Base-by-base conservation (phyloP, 2,329 filamentous ascomycete species). In the Colletotrichum karsti region DNA sequence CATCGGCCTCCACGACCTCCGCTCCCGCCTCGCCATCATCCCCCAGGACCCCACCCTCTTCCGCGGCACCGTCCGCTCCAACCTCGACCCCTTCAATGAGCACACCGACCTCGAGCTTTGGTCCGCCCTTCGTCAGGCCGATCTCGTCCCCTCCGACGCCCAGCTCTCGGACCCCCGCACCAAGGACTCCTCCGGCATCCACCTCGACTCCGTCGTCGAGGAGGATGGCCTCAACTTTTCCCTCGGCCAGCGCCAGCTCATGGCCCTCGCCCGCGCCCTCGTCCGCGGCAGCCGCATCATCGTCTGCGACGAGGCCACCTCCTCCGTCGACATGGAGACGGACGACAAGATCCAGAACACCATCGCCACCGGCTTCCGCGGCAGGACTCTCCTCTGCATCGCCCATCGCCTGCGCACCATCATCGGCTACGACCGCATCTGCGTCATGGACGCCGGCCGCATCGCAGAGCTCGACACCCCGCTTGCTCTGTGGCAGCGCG, bases 201-300 rank as follows among this genome's bases (percentile, higher is more conserved):
- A 94, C 71, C 91, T 99, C 22, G 95, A 98, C 79, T 92, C 88
- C 15, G 76, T 89, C 2, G 95, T 98, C 3, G 94, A 98, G 73
- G 96, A 98, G 77, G 95, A 98, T 81, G 96, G 96, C 0, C 87
- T 97, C 69, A 98, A 98, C 80, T 98, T 97, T 84, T 97, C 94
- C 0, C 90, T 98, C 9, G 95, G 95, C 7, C 95, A 98, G 81
- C 90, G 96, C 3, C 96, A 98, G 80, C 88, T 98, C 54, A 97
- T 98, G 92, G 96, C 96, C 1, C 86, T 99, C 1, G 95, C 95
- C 0, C 91, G 96, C 1, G 96, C 96, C 0, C 88, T 99, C 3
- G 95, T 98, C 5, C 91, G 95, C 39, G 90, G 91, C 46, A 92
- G 91, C 1, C 93, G 92, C 73, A 98, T 98, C 80, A 98, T 98